phyloP scores from a whole-genome alignment of 2,329 filamentous ascomycete species.

The Fusarium scirpi region DNA sequence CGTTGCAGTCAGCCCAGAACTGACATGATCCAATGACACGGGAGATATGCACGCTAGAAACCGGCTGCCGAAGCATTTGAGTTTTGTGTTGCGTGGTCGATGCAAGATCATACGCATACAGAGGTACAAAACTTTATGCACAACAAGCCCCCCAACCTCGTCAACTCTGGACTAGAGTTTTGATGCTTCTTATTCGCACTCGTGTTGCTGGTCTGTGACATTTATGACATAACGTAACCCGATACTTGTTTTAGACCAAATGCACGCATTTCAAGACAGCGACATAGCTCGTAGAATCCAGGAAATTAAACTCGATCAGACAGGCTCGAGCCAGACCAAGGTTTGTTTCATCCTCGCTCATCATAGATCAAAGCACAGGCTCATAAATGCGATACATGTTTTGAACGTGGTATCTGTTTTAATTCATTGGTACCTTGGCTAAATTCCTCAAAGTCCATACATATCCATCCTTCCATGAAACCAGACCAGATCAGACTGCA shows the following conservation, averaged over 20 bases:
- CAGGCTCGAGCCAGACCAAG: conserved; percentile 11
- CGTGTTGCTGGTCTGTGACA: conserved; percentile 10
- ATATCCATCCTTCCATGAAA: conserved; percentile 13
- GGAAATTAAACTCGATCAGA: conserved; percentile 27
- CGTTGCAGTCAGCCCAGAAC: not conserved
- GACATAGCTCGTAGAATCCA: conserved; percentile 8
- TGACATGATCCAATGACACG: conserved; percentile 9
- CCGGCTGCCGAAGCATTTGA: conserved; percentile 7
- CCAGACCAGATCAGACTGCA: conserved; percentile 32
- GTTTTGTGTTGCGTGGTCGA: conserved; percentile 10
- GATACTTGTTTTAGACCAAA: not conserved
- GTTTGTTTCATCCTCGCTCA: conserved; percentile 25
- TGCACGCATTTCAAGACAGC: conserved; percentile 10
- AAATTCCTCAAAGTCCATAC: conserved; percentile 19
- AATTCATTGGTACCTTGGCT: conserved; percentile 30
- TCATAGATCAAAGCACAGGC: conserved; percentile 15
- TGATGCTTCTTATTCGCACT: conserved; percentile 20
- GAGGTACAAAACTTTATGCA: conserved; percentile 6
- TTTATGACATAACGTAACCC: conserved; percentile 6
- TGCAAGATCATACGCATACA: not conserved
- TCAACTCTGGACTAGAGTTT: not conserved
- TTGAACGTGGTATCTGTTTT: conserved; percentile 31
- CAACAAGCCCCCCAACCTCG: not conserved
- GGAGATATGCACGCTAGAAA: conserved; percentile 8
- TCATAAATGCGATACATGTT: not conserved